Conservation (phyloP, 2,329 filamentous ascomycete genomes). For the Aspergillus ruber region DNA sequence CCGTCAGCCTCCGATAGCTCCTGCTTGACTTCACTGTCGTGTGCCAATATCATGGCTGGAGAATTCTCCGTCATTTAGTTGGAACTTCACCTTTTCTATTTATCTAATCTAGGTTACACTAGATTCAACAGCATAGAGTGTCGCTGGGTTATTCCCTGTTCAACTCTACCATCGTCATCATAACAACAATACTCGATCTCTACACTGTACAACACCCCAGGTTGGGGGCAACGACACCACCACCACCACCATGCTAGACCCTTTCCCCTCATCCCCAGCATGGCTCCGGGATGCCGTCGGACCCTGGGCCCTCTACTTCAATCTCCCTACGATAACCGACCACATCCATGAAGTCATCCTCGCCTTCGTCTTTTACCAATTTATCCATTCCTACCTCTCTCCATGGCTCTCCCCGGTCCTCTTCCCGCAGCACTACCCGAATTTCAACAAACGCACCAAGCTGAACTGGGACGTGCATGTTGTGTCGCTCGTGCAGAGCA, state of each 20-base stretch:
- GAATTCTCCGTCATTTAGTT: not conserved
- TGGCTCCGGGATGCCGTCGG: constrained; percentile 44
- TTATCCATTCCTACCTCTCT: constrained; percentile 49
- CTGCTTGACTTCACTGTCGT: not conserved
- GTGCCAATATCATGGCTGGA: not conserved
- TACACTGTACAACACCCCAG: not conserved
- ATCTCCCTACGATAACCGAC: constrained; percentile 50
- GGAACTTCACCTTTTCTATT: not conserved
- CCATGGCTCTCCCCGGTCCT: constrained; percentile 49
- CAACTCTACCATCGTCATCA: constrained; percentile 4
- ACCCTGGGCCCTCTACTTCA: constrained; percentile 47
- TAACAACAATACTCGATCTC: constrained; percentile 3
- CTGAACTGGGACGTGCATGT: constrained; percentile 64
- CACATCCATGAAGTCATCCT: constrained; percentile 58
- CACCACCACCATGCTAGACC: constrained; percentile 38
- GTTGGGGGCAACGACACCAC: constrained; percentile 6
- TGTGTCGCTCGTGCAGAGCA: constrained; percentile 55
- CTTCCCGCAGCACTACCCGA: constrained; percentile 50
- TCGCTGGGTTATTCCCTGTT: not conserved
- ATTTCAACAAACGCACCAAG: constrained; percentile 49
- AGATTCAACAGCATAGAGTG: too few relatives aligned
- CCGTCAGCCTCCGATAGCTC: not conserved
- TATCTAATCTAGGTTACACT: not conserved
- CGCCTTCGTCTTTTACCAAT: constrained; percentile 51
- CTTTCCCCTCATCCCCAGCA: constrained; percentile 43